phyloP scores from a whole-genome alignment of 345 rosid genomes.

The Eucalyptus marginata region DNA sequence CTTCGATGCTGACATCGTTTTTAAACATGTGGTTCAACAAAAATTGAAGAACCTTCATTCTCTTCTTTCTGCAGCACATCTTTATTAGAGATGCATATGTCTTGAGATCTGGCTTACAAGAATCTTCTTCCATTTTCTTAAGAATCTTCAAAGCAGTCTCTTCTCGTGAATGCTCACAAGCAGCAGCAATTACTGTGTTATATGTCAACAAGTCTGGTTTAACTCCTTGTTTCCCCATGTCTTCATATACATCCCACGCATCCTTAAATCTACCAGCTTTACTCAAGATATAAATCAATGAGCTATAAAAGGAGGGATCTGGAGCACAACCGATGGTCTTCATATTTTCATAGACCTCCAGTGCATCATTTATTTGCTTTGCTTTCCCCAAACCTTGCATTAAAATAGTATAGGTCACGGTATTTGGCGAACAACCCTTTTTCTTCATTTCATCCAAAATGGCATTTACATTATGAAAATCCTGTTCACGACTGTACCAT shows the following conservation, averaged over 20 bases:
- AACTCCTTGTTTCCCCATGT: constrained; percentile 66
- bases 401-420: constrained; percentile 45
- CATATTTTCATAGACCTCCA: constrained; percentile 65
- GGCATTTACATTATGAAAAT: constrained; percentile 53
- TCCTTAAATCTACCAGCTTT: constrained; percentile 64
- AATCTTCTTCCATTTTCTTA: constrained; percentile 47
- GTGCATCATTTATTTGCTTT: constrained; percentile 46
- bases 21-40: constrained; percentile 58
- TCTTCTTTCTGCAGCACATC: constrained; percentile 62
- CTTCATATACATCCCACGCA: constrained; percentile 58
- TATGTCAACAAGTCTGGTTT: constrained; percentile 30
- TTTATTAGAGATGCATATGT: constrained; percentile 61
- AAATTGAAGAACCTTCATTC: constrained; percentile 51
- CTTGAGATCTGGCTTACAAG: constrained; percentile 42
- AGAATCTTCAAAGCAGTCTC: constrained; percentile 56
- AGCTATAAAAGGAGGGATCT: constrained; percentile 55
- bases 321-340: constrained; percentile 50
- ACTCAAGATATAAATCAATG: constrained; percentile 48
- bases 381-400: constrained; percentile 74
- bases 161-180: constrained; percentile 41
- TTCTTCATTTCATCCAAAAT: constrained; percentile 56
- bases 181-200: constrained; percentile 49
- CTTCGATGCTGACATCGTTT: constrained; percentile 51
- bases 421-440: constrained; percentile 47
- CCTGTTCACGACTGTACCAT: constrained; percentile 49